Evolutionary conservation across 2,329 filamentous ascomycete species (phyloP), one percentile per base, ranked within the genome.

Genomic region (Aspergillus floridensis): DNA sequence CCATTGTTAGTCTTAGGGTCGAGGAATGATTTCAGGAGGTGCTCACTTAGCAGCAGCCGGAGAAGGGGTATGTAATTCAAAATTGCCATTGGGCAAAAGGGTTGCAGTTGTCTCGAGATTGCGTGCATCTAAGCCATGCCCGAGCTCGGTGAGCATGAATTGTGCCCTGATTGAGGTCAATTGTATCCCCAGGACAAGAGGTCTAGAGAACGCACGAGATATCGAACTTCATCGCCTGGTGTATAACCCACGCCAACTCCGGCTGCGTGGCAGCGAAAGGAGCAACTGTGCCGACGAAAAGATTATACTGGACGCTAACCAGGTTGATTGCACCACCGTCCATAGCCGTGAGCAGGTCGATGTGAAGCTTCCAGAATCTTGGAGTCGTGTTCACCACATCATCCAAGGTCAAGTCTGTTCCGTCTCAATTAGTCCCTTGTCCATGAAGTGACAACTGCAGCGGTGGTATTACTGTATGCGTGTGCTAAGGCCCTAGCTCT

Each of bases 111-210:
- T 63, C 41, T 63, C 53, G 3, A 63, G 38, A 19, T 59, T 63
- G 10, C 53, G 38, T 5, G 61, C 57, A 53, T 63, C 61, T 14
- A 60, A 24, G 2, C 60, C 61, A 50, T 63, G 61, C 3, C 57
- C 61, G 26, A 63, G 31, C 38, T 63, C 61, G 6, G 53, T 63
- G 11, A 62, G 57, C 60, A 63, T 59, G 31, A 57, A 63, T 31
- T 59, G 56, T n/a, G 38, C 48, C 11, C 19, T 56, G 12, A 38
- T 8, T 8, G 16, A 53, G 6, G 26, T 11, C 2, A 56, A 16
- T 19, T 6, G 2, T 6, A 12, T 44, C 2, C 14, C 16, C 2
- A 4, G 14, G 38, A 44, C 6, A 3, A 44, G 6, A 16, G 38
- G 5, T 2, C n/a, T 8, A 8, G 38, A 22, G n/a, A 19, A 54